These are phyloP conservation scores for Gossypium thurberi DNA, from an alignment of 345 rosid species.

Conservation along the genomic window DNA sequence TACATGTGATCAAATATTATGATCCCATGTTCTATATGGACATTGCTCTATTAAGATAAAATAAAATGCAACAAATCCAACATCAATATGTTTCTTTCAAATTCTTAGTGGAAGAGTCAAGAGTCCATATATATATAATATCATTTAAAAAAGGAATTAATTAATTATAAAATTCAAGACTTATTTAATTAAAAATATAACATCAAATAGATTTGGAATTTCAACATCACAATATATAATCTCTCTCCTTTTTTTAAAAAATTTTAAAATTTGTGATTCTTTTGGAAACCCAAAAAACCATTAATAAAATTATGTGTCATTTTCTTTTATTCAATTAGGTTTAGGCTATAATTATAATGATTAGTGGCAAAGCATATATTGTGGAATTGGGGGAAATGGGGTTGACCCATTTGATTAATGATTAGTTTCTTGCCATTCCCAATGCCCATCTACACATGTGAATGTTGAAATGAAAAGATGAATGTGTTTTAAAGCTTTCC, in stretches of 20 bases:
- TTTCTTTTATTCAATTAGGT: neutral
- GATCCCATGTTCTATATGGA: constrained; percentile 20
- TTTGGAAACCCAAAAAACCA: neutral
- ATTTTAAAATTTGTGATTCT: neutral
- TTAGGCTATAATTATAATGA: constrained; percentile 17
- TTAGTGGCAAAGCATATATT: constrained; percentile 17
- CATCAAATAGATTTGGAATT: no score
- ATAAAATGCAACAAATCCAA: constrained; percentile 25
- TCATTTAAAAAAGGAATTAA: neutral
- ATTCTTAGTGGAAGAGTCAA: constrained; percentile 52
- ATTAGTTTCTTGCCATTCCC: constrained; percentile 42
- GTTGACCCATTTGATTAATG: constrained; percentile 34
- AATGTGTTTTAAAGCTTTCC: neutral
- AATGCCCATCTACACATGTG: constrained; percentile 39
- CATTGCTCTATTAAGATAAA: constrained; percentile 13
- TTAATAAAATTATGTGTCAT: neutral
- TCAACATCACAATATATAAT: no score
- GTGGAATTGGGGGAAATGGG: constrained; percentile 17
- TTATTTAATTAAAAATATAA: no score
- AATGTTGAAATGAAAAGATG: constrained; percentile 12
- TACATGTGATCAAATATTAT: constrained; percentile 22
- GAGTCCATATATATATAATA: constrained; percentile 12
- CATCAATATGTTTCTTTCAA: constrained; percentile 13
- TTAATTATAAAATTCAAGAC: no score
- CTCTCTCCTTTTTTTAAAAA: neutral